Base-by-base conservation (phyloP, 1,284 basidiomycete genomes). In the Ceratobasidium sp. region DNA sequence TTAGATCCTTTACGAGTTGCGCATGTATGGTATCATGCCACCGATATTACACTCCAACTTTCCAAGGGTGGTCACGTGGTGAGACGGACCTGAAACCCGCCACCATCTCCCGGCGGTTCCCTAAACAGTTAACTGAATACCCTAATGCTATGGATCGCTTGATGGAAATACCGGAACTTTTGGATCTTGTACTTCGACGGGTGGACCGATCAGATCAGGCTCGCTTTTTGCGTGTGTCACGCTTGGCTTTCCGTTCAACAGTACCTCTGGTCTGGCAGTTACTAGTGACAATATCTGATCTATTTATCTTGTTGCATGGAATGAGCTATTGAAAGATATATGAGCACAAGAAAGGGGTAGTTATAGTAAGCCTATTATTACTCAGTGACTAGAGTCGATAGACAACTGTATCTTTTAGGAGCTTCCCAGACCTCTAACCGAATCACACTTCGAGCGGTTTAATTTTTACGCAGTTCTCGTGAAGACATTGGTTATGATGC, bases 381-480 rank as follows among this genome's bases (percentile, higher is more conserved):
- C 20, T 42, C 33, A 20, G 6, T 5, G 20, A 20, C 20, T 52
- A 20, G 50, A 20, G 50, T 52, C 7, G 17, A 20, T 42, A 38
- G 9, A 23, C 15, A 12, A 20, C 33, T 33, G 33, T 33, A 33
- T 23, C 38, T n/a, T 62, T 44, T 40, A 62, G 61, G 40, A 62
- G 20, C 38, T 62, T 23, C 61, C 61, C 38, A 10, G n/a, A 3
- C 10, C 61, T 48, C 26, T 65, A n/a, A 48, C 17, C n/a, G 38
- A 65, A 48, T 46, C 62, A 7, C n/a, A 48, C 38, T 7, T 65
- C 10, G 42, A 23, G 13, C 42, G 44, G 9, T 65, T 48, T 28
- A 28, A 65, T n/a, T 46, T 48, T 48, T 65, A 65, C 26, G 62
- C 62, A 26, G 10, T 20, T 65, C 13, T 65, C 26, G 62, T 65